Base-by-base conservation (phyloP, 1,139 yeast species). In the Hemisphaericaspora xylofermentans region DNA sequence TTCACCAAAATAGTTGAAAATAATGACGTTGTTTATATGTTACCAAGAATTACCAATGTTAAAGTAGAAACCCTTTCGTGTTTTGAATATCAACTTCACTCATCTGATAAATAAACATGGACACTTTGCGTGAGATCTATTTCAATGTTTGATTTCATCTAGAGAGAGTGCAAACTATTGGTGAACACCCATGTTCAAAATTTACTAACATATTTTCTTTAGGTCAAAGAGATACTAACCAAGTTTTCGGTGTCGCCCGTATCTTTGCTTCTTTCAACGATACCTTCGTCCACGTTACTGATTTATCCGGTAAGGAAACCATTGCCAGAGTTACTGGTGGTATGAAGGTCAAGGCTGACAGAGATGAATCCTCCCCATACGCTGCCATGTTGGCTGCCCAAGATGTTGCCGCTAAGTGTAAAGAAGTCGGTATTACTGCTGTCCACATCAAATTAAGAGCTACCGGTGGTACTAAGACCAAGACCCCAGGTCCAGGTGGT, bases 401-500 rank as follows among this genome's bases (percentile, higher is more conserved):
- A 82, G 99, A 94, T 68, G 99, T 88, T 68, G 98, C 98, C 68
- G 94, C 75, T 63, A 88, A 86, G 76, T 91, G 98, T 85, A 91
- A 91, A 84, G 98, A 94, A 81, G 97, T 94, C 61, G 99, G 99
- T 74, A 91, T 94, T 72, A 94, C 95, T 65, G 99, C 99, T 60
- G 96, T 94, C 68, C 98, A 94, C 85, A 83, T 94, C 75, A 94
- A 94, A 83, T 84, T 94, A 77, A 89, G 98, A 88, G 99, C 97
- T 71, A 91, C 98, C 61, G 99, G 99, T 84, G 99, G 99, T 84
- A 94, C 98, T 64, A 89, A 88, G 74, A 88, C 98, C 78, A 94
- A 94, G 88, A 91, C 99, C 74, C 99, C 98, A 76, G 99, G 99
- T 80, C 99, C 99, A 79, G 99, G 99, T 88, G 98, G 98, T 80